Evolutionary conservation across 2,329 filamentous ascomycete genomes (phyloP), one percentile per base, ranked within the genome.

Genomic region (Tolypocladium ophioglossoides): DNA sequence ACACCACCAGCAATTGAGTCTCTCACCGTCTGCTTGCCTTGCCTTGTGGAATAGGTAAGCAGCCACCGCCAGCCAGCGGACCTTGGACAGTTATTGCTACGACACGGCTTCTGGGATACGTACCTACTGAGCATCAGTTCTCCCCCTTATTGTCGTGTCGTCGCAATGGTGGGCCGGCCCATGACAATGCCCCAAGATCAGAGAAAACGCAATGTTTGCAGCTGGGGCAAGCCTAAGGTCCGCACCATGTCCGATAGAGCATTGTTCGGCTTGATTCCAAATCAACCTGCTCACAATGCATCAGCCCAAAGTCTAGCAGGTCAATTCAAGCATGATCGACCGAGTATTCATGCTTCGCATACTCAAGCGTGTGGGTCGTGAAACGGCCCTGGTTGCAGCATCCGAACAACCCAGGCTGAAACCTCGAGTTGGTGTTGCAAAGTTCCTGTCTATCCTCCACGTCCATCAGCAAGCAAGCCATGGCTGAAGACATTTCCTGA

Each of bases 371-470:
- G 30, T 11, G 53, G 40, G 30, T 35, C 37, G 49, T 54, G 54
- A 57, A 56, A 56, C 56, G 47, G 50, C 32, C 32, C 40, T 12
- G 50, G 47, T 56, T 40, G 49, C 46, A 40, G 44, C 44, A 48
- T 48, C 18, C 27, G 18, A 34, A 18, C 18, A 47, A 20, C n/a
- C 4, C 4, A 34, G 44, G 34, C 44, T 48, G 27, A 27, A 48
- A 32, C 18, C 9, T 48, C 27, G 18, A 34, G 27, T 34, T 48
- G 44, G 18, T 11, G 18, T 20, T n/a, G 44, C 18, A 48, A 7
- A 20, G 44, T 34, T 48, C 30, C 27, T 10, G 44, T 18, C 27
- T 48, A 34, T 34, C 18, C 11, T 34, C 27, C 18, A 20, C 11
- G 44, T 27, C 4, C 27, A 48, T 11, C 16, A 48, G 18, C 10